A percentile compares a stretch with the other conserved stretches of the same genome.
Conservation (phyloP, 345 rosid species). For the Eucalyptus curtisii region DNA sequence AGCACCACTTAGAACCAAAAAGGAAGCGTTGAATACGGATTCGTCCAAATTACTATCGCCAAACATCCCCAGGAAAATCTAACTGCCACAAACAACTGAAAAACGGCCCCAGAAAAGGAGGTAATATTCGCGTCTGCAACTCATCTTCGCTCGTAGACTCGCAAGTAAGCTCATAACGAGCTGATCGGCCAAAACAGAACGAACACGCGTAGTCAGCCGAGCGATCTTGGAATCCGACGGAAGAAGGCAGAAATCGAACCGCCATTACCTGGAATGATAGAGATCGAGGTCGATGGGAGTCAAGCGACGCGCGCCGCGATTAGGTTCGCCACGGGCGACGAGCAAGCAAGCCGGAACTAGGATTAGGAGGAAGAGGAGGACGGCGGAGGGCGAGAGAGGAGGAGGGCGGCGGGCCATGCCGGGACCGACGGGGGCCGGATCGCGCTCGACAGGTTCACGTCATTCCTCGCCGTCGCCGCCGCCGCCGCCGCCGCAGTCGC, state of each 20-base stretch:
- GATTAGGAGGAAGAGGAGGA: background rate
- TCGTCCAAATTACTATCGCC: background rate
- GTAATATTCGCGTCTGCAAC: background rate
- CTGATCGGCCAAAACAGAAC: background rate
- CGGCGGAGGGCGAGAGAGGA: background rate
- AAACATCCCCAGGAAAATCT: background rate
- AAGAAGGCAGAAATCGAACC: background rate
- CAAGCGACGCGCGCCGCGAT: background rate
- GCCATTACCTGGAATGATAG: constrained; percentile 8
- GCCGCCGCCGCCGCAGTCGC: background rate
- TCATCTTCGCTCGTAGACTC: background rate
- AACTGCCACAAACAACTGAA: background rate
- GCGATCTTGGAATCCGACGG: background rate
- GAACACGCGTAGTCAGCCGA: background rate
- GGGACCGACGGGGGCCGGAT: background rate
- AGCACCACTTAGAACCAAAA: background rate
- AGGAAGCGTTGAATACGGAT: background rate
- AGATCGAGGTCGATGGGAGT: constrained; percentile 8
- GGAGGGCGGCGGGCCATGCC: background rate
- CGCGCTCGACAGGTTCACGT: background rate
- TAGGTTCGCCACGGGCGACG: background rate
- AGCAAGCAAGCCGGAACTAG: background rate
- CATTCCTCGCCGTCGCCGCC: background rate
- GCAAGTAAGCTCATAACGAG: background rate
- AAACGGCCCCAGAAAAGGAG: background rate